Evolutionary conservation across 2,329 filamentous ascomycete genomes (phyloP), one percentile per base, ranked within the genome.

Genomic region (Ceratocystis variospora): DNA sequence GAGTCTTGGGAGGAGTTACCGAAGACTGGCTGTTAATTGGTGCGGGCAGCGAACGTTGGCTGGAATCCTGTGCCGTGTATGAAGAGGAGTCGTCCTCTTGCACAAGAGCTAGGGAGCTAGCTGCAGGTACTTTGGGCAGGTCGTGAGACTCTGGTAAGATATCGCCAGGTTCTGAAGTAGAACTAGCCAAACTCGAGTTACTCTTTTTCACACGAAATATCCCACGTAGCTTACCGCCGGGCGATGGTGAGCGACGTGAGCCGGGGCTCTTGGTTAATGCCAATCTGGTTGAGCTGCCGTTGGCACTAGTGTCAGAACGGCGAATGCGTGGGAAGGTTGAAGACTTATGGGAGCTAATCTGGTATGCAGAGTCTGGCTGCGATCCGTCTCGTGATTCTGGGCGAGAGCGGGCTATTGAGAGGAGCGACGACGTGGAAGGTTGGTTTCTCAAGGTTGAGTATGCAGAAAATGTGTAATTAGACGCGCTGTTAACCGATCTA

Each of bases 211-310:
- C 77, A 67, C 77, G 82, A 71, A 94, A 90, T 12, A 87, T 87
- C 72, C 87, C 85, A 73, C 83, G 87, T 68, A 93, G 78, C 72
- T 86, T 89, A 72, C 85, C 83, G 63, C 82, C 84, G 10, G 88
- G 87, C 8, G 90, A 92, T 22, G 83, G 79, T 28, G 84, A 84
- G 68, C 87, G 82, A 70, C 44, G 62, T 17, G 66, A 61, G 46
- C 81, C 81, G 59, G 76, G 73, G 68, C 77, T 76, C 71, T 75
- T 77, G 70, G 72, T 72, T 61, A 77, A 78, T 66, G 74, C 76
- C 70, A 74, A 78, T 68, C 78, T 77, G 68, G 66, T 57, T 2
- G 61, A 57, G 8, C 37, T 48, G 7, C 37, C 22, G 17, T 67
- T 62, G 12, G 57, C 63, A 19, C 19, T 46, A 46, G 53, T 65